Conservation (phyloP, 129 eudicot species). For the Tanacetum coccineum region DNA sequence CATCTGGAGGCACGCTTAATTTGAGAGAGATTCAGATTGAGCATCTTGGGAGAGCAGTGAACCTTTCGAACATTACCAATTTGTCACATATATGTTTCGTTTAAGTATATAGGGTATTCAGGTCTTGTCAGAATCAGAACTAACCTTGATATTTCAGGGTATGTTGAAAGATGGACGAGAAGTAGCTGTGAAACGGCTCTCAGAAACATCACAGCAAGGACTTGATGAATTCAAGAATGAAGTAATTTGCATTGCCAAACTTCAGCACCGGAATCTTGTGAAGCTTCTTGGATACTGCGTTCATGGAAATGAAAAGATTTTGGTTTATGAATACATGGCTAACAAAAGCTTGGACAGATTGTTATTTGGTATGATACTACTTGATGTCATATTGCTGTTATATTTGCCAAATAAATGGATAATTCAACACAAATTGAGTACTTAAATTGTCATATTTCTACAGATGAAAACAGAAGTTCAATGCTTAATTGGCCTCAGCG, state of each 20-base stretch:
- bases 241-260: constrained; percentile 19
- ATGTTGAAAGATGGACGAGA: constrained; percentile 19
- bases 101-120: too few species aligned
- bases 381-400: not conserved
- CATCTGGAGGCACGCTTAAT: too few species aligned
- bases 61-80: not conserved
- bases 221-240: constrained; percentile 30
- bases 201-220: constrained; percentile 30
- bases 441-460: not conserved
- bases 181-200: constrained; percentile 30
- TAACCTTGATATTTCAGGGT: constrained; percentile 21
- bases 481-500: constrained; percentile 23
- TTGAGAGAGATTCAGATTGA: too few species aligned
- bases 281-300: constrained; percentile 36
- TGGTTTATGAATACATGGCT: constrained; percentile 28
- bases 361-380: constrained; percentile 11
- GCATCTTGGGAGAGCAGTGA: too few species aligned
- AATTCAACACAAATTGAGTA: not conserved
- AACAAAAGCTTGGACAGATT: constrained; percentile 22
- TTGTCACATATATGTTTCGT: too few species aligned
- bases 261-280: constrained; percentile 41
- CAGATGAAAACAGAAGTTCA: constrained; percentile 14
- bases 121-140: not conserved
- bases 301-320: constrained; percentile 22
- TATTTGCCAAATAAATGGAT: not conserved